These are phyloP conservation scores for Ophiorrhiza pumila DNA, from an alignment of 257 asterid genomes.

Conservation along the genomic window DNA sequence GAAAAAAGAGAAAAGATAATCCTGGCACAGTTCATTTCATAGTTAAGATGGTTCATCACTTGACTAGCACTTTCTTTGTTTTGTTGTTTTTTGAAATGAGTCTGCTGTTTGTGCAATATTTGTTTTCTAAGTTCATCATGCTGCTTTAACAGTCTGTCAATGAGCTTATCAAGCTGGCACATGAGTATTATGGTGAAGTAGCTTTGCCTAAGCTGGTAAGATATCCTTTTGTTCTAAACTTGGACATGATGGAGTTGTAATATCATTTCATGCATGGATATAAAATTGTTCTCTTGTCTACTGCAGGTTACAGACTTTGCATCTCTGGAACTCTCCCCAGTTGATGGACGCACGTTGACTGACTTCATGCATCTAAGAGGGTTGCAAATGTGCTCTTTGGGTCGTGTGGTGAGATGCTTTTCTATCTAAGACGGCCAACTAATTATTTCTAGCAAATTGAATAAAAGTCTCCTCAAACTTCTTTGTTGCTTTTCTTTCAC, in stretches of 20 bases:
- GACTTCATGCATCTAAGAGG: slow-evolving; percentile 99
- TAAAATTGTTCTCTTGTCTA: slow-evolving; percentile 20
- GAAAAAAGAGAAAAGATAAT: background rate
- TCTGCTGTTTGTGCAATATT: background rate
- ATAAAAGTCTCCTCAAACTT: background rate
- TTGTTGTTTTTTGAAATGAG: background rate
- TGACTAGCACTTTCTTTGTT: background rate
- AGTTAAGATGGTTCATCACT: background rate
- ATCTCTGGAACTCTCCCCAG: slow-evolving; percentile 98
- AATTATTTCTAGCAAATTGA: background rate
- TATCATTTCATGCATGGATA: slow-evolving; percentile 6
- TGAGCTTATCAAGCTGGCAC: slow-evolving; percentile 84
- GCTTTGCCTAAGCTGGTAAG: slow-evolving; percentile 96
- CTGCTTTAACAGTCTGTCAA: slow-evolving; percentile 61
- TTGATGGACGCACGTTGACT: slow-evolving; percentile 93
- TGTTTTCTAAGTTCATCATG: slow-evolving; percentile 19
- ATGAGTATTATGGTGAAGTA: slow-evolving; percentile 73
- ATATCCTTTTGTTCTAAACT: slow-evolving; percentile 13
- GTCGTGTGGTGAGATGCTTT: slow-evolving; percentile 79
- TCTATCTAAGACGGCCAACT: too few relatives aligned
- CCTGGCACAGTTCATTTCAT: background rate
- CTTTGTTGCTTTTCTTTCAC: background rate
- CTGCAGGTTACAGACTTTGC: slow-evolving; percentile 95
- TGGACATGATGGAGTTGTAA: slow-evolving; percentile 9
- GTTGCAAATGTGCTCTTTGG: slow-evolving; percentile 82